Evolutionary conservation across 2,329 filamentous ascomycete species (phyloP).

Genomic region (Blastomyces percursus): DNA sequence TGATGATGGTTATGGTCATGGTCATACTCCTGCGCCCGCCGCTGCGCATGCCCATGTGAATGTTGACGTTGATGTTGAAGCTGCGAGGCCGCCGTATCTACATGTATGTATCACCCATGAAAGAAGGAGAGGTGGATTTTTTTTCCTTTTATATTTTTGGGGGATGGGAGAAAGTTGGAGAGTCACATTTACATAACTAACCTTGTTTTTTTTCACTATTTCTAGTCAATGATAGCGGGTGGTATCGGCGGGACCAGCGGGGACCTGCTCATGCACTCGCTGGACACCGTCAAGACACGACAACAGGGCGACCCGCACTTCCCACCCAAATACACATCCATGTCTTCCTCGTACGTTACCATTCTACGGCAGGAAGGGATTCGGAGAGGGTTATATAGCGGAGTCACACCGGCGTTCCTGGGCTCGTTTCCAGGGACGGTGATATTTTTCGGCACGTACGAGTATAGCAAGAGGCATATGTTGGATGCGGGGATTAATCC

Average conservation of each 20-base stretch:
- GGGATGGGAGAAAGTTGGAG: too few relatives aligned
- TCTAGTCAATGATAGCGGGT: slow-evolving; percentile 85
- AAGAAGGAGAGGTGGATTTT: neutral
- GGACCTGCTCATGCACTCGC: slow-evolving; percentile 96
- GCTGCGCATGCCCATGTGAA: neutral
- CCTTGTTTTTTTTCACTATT: neutral
- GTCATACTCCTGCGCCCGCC: slow-evolving; percentile 11
- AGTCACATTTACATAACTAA: neutral
- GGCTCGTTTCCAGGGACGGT: slow-evolving; percentile 91
- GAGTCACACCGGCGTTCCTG: slow-evolving; percentile 80
- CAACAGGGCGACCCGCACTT: slow-evolving; percentile 94
- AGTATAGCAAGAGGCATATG: slow-evolving; percentile 84
- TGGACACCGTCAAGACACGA: slow-evolving; percentile 96
- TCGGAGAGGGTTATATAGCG: slow-evolving; percentile 75
- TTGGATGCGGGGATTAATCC: slow-evolving; percentile 74
- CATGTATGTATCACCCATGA: slow-evolving; percentile 10
- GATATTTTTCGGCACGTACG: slow-evolving; percentile 92
- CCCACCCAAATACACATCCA: slow-evolving; percentile 82
- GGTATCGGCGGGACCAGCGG: slow-evolving; percentile 86
- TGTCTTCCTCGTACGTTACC: slow-evolving; percentile 81
- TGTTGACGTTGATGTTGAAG: slow-evolving; percentile 14
- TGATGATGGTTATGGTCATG: slow-evolving; percentile 3
- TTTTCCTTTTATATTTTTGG: neutral
- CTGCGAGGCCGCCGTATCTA: slow-evolving; percentile 16
- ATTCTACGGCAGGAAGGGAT: slow-evolving; percentile 90